Evolutionary conservation across 768 basidiomycete species (phyloP), one percentile per base, ranked within the genome.

Genomic region (Gymnopilus junonius): DNA sequence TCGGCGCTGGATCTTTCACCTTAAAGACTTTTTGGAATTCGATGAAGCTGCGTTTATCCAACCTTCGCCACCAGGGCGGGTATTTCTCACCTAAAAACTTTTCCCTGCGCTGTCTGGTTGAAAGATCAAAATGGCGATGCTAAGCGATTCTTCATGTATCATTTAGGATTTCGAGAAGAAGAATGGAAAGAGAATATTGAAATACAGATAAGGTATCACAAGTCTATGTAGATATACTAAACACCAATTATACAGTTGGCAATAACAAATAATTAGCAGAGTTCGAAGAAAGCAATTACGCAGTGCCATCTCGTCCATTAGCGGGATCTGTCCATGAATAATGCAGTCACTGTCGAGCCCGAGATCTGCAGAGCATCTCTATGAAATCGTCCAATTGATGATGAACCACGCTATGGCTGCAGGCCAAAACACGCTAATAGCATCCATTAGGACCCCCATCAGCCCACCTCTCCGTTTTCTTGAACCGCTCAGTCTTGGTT

Each of bases 321-420:
- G 48, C 48, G 29, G 7, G 15, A n/a, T 29, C 17, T 51, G 48
- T 51, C 48, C 48, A 32, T 51, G 17, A 17, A 29, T 50, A 50
- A 15, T 29, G 12, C 5, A 3, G 29, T 31, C 31, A 50, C 45
- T 31, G 17, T 32, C 29, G 15, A 17, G 32, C 15, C 27, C 48
- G 29, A 43, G 25, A n/a, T 10, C 46, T 17, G 55, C 34, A 55
- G 14, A 45, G 34, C 31, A 43, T 20, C 40, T 66, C 50, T 67
- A 65, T 40, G 68, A 63, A 50, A 79, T 76, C 70, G 76, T 76
- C 77, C 77, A 78, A 34, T 76, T 77, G 37, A 81, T 76, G 43
- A 79, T 57, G 11, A 70, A 46, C 80, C 81, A 81, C 46, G 75
- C 60, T 10, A 77, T 39, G 23, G 73, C 45, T 23, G 77, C 75